A percentile compares a stretch with the other conserved stretches of the same genome.
Evolutionary conservation across 495 filamentous ascomycete genomes (phyloP).

Genomic region (Podospora pseudocomata): DNA sequence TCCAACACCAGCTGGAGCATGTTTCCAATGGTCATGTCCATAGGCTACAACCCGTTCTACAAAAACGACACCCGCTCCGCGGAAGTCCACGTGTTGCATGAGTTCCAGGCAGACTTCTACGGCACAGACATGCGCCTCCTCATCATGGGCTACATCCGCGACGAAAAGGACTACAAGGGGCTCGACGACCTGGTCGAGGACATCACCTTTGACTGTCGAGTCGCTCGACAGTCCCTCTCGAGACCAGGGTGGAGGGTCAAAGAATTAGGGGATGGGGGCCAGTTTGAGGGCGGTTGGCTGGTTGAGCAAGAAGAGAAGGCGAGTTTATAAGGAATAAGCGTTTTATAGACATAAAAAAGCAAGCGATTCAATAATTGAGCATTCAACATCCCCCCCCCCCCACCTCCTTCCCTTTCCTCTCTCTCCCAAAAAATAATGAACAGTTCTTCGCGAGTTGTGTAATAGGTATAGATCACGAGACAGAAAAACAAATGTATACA

Average conservation of each 20-base stretch:
- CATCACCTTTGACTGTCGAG: constrained; percentile 82
- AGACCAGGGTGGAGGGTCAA: constrained; percentile 60
- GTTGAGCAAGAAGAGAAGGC: constrained; percentile 4
- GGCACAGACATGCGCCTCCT: constrained; percentile 68
- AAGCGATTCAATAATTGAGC: background rate
- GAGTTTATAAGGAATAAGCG: background rate
- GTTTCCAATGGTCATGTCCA: constrained; percentile 86
- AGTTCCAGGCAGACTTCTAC: constrained; percentile 78
- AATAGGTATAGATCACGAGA: too few species aligned
- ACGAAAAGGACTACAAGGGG: constrained; percentile 82
- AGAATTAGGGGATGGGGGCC: constrained; percentile 29
- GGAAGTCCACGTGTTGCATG: constrained; percentile 87
- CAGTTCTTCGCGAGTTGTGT: too few species aligned
- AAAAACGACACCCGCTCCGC: constrained; percentile 78
- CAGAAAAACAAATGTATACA: too few species aligned
- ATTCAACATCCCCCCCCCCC: too few species aligned
- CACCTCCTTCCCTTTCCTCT: too few species aligned
- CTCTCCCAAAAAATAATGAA: too few species aligned
- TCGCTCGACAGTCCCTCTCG: constrained; percentile 68
- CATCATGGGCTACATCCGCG: constrained; percentile 81
- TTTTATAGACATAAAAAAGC: background rate
- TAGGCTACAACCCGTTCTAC: constrained; percentile 96
- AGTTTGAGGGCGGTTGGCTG: constrained; percentile 30
- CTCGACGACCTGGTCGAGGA: constrained; percentile 81
- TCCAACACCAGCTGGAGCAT: constrained; percentile 31